These are phyloP conservation scores for barley (Hordeum vulgare) DNA, from an alignment of 176 grass and related monocot genomes.

Conservation along the genomic window MorexV3_pseudomolecules_assembly NC_058518.1:448817501-448818000, in stretches of 20 bases:
- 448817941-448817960: neutral
- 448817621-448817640: neutral
- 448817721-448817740: constrained; percentile 24
- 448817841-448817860: neutral
- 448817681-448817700: neutral
- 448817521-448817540: neutral
- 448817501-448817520: neutral
- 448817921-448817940: constrained; percentile 13
- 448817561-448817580: constrained; percentile 3
- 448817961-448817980: neutral
- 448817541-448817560: neutral
- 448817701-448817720: constrained; percentile 4
- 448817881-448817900: constrained; percentile 41
- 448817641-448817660: neutral
- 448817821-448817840: too few relatives aligned
- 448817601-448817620: constrained; percentile 20
- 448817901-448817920: constrained; percentile 14
- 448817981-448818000: constrained; percentile 9
- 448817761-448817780: constrained; percentile 15
- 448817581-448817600: neutral
- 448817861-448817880: constrained; percentile 22
- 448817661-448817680: neutral
- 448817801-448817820: neutral
- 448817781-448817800: neutral
- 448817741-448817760: constrained; percentile 24